Conservation (phyloP, 2,329 filamentous ascomycete genomes). For the Allantophomopsis cytisporea region DNA sequence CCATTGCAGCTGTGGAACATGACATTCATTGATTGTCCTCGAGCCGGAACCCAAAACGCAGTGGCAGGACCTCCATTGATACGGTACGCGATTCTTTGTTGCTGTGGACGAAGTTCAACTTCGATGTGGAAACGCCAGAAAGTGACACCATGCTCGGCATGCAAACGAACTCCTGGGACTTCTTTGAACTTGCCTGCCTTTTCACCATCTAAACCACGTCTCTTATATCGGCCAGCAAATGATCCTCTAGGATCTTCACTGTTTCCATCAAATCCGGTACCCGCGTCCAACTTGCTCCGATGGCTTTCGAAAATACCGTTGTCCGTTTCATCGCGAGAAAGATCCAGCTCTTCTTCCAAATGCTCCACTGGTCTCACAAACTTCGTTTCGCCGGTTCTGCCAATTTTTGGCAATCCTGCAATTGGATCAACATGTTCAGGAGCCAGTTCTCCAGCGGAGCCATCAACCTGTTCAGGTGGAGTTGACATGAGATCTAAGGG, state of each 20-base stretch:
- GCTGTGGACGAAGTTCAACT: slow-evolving; percentile 64
- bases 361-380: slow-evolving; percentile 87
- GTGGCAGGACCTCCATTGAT: slow-evolving; percentile 85
- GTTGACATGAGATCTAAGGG: slow-evolving; percentile 71
- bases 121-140: slow-evolving; percentile 98
- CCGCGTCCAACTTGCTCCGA: slow-evolving; percentile 33
- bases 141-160: slow-evolving; percentile 74
- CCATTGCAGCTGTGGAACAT: slow-evolving; percentile 99
- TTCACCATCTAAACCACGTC: slow-evolving; percentile 58
- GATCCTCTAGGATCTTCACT: slow-evolving; percentile 34
- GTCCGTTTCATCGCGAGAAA: slow-evolving; percentile 69
- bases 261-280: slow-evolving; percentile 21
- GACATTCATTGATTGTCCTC: slow-evolving; percentile 83
- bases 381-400: slow-evolving; percentile 70
- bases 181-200: slow-evolving; percentile 71
- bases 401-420: slow-evolving; percentile 75
- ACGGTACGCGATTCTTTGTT: slow-evolving; percentile 85
- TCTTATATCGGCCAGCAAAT: slow-evolving; percentile 38
- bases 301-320: slow-evolving; percentile 68
- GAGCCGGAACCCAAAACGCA: slow-evolving; percentile 88
- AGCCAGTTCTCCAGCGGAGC: slow-evolving; percentile 47
- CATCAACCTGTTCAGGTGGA: slow-evolving; percentile 55
- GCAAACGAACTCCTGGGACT: slow-evolving; percentile 67
- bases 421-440: slow-evolving; percentile 83
- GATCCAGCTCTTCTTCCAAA: slow-evolving; percentile 62